Evolutionary conservation across 352 stramenopile genomes (phyloP).

Genomic region (Pythium aquatile): DNA sequence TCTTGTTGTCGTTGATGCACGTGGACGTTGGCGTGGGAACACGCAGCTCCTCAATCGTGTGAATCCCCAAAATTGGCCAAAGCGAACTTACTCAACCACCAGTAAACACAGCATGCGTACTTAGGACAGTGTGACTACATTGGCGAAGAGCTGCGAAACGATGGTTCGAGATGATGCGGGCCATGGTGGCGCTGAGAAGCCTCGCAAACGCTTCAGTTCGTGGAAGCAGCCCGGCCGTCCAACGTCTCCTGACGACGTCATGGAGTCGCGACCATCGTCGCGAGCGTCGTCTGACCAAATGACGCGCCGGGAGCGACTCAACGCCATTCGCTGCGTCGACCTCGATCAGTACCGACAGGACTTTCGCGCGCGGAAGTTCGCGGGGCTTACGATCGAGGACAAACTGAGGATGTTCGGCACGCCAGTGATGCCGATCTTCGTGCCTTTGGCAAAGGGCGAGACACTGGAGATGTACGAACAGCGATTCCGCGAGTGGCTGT

Average conservation of each 20-base stretch:
- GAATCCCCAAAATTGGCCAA: too few relatives aligned
- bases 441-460: constrained; percentile 22
- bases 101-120: background rate
- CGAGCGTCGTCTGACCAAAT: background rate
- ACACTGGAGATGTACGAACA: constrained; percentile 17
- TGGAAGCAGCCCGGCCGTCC: constrained; percentile 3
- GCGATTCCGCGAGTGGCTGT: constrained; percentile 22
- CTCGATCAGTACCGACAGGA: constrained; percentile 15
- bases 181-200: background rate
- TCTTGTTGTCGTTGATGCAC: too few relatives aligned
- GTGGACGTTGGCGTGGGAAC: too few relatives aligned
- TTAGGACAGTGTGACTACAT: background rate
- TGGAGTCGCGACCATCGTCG: background rate
- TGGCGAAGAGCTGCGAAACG: background rate
- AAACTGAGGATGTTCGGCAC: constrained; percentile 17
- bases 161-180: background rate
- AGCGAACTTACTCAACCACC: background rate
- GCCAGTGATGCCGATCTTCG: constrained; percentile 18
- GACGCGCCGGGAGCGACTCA: background rate
- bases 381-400: background rate
- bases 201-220: background rate
- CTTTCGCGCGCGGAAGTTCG: constrained; percentile 10
- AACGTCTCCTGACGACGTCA: background rate
- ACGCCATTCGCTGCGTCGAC: background rate
- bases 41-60: too few relatives aligned